Percentiles rank a stretch among this genome's conserved stretches.
These are phyloP conservation scores for Aureobasidium musti DNA, from an alignment of 2,329 filamentous ascomycete species.

Conservation along the genomic window DNA sequence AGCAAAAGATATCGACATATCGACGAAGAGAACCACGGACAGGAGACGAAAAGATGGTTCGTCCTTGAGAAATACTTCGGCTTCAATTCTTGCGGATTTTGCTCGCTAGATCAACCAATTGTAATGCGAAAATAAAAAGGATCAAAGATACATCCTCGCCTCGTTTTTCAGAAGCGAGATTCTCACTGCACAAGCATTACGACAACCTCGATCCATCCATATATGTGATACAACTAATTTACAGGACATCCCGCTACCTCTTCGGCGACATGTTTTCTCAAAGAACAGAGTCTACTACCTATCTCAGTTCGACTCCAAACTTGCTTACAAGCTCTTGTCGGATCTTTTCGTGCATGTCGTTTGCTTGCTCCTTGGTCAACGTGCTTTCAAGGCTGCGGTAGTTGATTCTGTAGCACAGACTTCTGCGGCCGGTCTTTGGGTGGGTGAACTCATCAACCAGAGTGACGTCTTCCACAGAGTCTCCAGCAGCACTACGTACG, in stretches of 20 bases:
- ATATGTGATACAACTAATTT: slow-evolving; percentile 27
- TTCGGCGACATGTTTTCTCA: not conserved
- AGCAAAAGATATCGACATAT: not conserved
- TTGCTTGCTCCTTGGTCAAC: slow-evolving; percentile 78
- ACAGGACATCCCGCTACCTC: not conserved
- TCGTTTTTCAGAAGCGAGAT: not conserved
- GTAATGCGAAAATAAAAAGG: slow-evolving; percentile 19
- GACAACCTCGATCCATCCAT: slow-evolving; percentile 1
- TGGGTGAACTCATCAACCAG: slow-evolving; percentile 86
- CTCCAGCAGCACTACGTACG: slow-evolving; percentile 77
- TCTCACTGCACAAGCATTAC: not conserved
- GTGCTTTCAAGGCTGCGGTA: slow-evolving; percentile 92
- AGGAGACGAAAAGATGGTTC: not conserved
- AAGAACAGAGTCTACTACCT: not conserved
- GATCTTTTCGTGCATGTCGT: slow-evolving; percentile 71
- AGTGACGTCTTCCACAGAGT: slow-evolving; percentile 82
- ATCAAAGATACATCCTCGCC: slow-evolving; percentile 20
- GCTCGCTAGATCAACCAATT: slow-evolving; percentile 27
- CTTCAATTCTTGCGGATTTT: slow-evolving; percentile 10
- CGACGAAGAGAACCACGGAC: not conserved
- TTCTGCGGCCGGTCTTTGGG: slow-evolving; percentile 78
- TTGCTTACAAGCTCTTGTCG: slow-evolving; percentile 64
- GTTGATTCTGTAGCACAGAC: slow-evolving; percentile 88
- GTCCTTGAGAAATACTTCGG: not conserved
- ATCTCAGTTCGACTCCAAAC: slow-evolving; percentile 79